Conservation (phyloP, 352 stramenopile genomes). For the Phytopythium oedochilum region DNA sequence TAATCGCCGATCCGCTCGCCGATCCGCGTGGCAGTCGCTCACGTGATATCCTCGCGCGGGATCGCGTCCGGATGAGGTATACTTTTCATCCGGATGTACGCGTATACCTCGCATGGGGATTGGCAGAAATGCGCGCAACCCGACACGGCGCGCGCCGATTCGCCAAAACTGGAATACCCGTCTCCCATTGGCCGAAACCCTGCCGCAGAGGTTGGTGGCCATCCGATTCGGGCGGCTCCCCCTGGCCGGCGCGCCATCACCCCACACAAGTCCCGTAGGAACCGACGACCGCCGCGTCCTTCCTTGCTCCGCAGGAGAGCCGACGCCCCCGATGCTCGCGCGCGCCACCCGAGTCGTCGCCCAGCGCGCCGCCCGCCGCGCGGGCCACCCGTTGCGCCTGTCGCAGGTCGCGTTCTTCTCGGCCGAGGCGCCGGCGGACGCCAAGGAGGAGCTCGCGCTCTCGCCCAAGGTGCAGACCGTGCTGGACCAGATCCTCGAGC, state of each 20-base stretch:
- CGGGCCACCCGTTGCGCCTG: slow-evolving; percentile 32
- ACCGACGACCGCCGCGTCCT: neutral
- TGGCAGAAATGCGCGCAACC: no score
- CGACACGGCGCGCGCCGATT: neutral
- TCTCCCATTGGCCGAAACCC: slow-evolving; percentile 5
- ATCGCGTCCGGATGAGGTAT: no score
- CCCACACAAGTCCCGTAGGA: slow-evolving; percentile 6
- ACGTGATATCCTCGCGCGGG: slow-evolving; percentile 5
- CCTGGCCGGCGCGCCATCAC: slow-evolving; percentile 10
- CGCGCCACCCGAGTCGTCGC: slow-evolving; percentile 60
- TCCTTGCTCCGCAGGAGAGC: no score
- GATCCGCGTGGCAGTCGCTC: slow-evolving; percentile 8
- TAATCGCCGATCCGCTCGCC: no score
- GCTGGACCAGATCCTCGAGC: slow-evolving; percentile 81
- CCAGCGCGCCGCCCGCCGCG: slow-evolving; percentile 45
- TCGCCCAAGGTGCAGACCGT: slow-evolving; percentile 80
- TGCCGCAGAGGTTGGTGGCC: slow-evolving; percentile 14
- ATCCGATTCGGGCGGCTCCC: slow-evolving; percentile 6
- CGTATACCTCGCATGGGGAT: no score
- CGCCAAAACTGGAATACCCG: neutral
- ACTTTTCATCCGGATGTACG: slow-evolving; percentile 9
- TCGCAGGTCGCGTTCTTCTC: slow-evolving; percentile 61
- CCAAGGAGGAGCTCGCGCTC: slow-evolving; percentile 56
- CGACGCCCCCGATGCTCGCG: slow-evolving; percentile 47
- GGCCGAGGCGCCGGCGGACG: slow-evolving; percentile 23